Evolutionary conservation across 768 basidiomycete species (phyloP), one percentile per base, ranked within the genome.

Genomic region (Hericium coralloides): DNA sequence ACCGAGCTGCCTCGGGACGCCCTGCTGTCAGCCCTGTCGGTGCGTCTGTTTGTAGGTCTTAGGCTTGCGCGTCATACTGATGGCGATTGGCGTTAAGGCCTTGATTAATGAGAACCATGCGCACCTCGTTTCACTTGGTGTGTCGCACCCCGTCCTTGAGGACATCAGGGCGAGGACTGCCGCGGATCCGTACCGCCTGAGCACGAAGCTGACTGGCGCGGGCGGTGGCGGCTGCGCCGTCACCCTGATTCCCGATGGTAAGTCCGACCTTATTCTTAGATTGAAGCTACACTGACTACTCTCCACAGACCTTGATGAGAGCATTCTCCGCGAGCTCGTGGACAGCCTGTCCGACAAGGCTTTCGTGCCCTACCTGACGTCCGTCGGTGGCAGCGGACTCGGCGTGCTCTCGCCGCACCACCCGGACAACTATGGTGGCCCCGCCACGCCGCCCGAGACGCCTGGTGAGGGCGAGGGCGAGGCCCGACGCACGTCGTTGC

Each of bases 171-270:
- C 76, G n/a, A 84, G 79, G 62, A 91, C 93, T 0, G 70, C 74
- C 10, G 76, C 78, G 10, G 66, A 74, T 59, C 86, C 85, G 8
- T 89, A 86, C 72, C 72, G 73, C 10, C 75, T 98, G 50, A 84
- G 83, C 64, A 94, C 93, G n/a, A 97, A 98, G 74, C 73, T 99
- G 56, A 99, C 97, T 7, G 97, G 97, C 43, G 95, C 97, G 8
- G 97, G 97, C 31, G 97, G 97, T 41, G 97, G 97, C 23, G 97
- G 97, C n/a, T 98, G 97, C 67, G 87, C 94, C 4, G 92, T 98
- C 31, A 95, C 95, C 12, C 80, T 98, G 38, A 79, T 99, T 53
- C 97, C 97, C 53, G 94, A 98, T 73, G 82, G 95, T 95, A 63
- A 62, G 85, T 15, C 39, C 15, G 41, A 1, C 18, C 43, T 17